Evolutionary conservation across 2,329 filamentous ascomycete species (phyloP).

Genomic region (Hymenoscyphus occultus): DNA sequence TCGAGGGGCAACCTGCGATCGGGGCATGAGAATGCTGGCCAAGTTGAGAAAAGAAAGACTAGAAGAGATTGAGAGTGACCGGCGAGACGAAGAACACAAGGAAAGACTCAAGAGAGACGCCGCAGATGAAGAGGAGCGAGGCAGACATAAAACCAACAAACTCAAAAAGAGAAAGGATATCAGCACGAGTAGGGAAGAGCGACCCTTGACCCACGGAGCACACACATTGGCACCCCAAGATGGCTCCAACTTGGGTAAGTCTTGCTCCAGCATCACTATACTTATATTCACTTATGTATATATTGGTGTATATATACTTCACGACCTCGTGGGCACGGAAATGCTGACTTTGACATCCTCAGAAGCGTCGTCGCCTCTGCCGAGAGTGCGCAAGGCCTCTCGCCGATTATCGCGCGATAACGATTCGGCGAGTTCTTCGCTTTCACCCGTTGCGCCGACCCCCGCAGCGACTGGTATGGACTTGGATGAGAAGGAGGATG

Average conservation of each 20-base stretch:
- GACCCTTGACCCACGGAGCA: constrained; percentile 58
- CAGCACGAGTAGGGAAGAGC: constrained; percentile 57
- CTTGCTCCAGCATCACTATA: not conserved
- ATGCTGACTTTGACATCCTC: constrained; percentile 1
- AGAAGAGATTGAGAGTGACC: constrained; percentile 48
- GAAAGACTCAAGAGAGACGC: constrained; percentile 40
- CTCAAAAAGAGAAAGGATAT: constrained; percentile 77
- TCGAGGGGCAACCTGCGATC: constrained; percentile 66
- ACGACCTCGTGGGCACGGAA: constrained; percentile 6
- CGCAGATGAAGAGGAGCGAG: constrained; percentile 48
- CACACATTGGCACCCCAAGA: constrained; percentile 64
- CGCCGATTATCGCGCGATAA: constrained; percentile 35
- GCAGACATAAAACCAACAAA: constrained; percentile 55
- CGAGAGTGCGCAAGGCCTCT: constrained; percentile 21
- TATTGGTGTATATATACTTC: not conserved
- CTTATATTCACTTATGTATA: no score
- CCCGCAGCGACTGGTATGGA: constrained; percentile 48
- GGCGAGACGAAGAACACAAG: constrained; percentile 46
- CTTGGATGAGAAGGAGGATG: constrained; percentile 51
- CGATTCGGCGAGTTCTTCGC: constrained; percentile 57
- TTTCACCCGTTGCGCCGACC: constrained; percentile 54
- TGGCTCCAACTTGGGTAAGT: constrained; percentile 56
- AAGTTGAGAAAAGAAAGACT: constrained; percentile 61
- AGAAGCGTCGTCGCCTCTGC: constrained; percentile 28
- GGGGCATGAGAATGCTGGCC: constrained; percentile 68